Conservation (phyloP, 441 rosid species). For the Melianthus villosus region DNA sequence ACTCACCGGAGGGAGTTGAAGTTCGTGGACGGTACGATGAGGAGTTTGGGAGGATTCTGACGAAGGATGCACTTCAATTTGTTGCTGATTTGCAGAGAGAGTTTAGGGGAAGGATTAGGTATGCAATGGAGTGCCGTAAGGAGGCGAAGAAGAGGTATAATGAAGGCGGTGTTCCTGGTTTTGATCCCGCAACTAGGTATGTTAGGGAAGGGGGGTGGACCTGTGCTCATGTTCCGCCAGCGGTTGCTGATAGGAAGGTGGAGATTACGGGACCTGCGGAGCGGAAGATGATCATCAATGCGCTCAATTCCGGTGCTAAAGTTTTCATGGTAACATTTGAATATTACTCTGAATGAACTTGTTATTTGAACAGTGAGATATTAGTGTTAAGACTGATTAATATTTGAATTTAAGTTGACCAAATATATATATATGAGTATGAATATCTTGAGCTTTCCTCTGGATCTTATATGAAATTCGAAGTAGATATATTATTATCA, state of each 20-base stretch:
- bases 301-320: constrained; percentile 84
- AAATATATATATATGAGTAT: too few species aligned
- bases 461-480: too few species aligned
- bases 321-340: constrained; percentile 92
- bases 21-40: constrained; percentile 53
- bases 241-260: constrained; percentile 64
- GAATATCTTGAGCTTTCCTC: too few species aligned
- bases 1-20: constrained; percentile 60
- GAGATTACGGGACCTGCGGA: constrained; percentile 86
- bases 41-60: constrained; percentile 44
- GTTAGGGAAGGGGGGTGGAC: constrained; percentile 61
- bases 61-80: constrained; percentile 57
- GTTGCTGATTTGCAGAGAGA: constrained; percentile 67
- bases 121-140: constrained; percentile 63
- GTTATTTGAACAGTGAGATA: too few species aligned
- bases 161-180: constrained; percentile 41
- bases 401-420: too few species aligned
- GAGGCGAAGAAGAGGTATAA: constrained; percentile 45
- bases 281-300: constrained; percentile 89
- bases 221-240: constrained; percentile 49
- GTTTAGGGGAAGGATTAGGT: constrained; percentile 43
- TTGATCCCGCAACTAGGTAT: constrained; percentile 59
- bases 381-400: too few species aligned
- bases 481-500: too few species aligned
- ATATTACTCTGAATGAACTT: too few species aligned